Base-by-base conservation (phyloP, 2,329 filamentous ascomycete species). In the Fusarium sp. region DNA sequence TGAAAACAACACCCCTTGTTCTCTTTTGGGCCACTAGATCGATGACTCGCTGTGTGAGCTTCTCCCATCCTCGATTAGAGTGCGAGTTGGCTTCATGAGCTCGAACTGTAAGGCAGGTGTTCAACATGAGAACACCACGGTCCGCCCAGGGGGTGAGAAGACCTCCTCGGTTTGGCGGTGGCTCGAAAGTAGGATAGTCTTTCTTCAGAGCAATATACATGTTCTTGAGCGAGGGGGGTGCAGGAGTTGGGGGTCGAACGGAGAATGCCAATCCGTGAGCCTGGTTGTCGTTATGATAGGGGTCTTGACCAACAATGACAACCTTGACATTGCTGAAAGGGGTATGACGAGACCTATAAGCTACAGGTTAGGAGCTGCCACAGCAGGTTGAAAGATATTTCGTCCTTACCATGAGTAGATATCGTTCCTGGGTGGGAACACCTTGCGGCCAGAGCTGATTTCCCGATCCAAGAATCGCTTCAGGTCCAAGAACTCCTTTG, bases 201-300 rank as follows among this genome's bases (percentile, higher is more conserved):
- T 93, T 95, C 80, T 93, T 91, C 64, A 99, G 90, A 17, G 91
- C 93, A 48, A 88, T 95, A 87, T 97, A 99, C 85, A 99, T 98
- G 84, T 99, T 99, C 78, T 90, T 90, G 22, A 99, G 91, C 2
- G 94, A 98, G 0, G 96, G 95, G 0, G 96, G 96, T 3, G 96
- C 94, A 8, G 90, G 90, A 0, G 94, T 97, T 0, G 96, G 96
- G 7, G 96, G 92, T 15, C 94, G 93, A 63, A 98, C 95, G 54
- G 94, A 98, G 87, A 99, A 99, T 81, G 94, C 96, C 67, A 99
- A 91, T 48, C 96, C 96, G 82, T 98, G 96, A 57, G 96, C 96
- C 87, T 99, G 96, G 83, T 97, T 97, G 81, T 90, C 83, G 82
- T 97, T 97, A 86, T 99, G 96, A 83, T 99, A 99, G 6, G 96